Evolutionary conservation across 75 land plant genomes (phyloP).

Genomic region (Ceratopteris richardii): DNA sequence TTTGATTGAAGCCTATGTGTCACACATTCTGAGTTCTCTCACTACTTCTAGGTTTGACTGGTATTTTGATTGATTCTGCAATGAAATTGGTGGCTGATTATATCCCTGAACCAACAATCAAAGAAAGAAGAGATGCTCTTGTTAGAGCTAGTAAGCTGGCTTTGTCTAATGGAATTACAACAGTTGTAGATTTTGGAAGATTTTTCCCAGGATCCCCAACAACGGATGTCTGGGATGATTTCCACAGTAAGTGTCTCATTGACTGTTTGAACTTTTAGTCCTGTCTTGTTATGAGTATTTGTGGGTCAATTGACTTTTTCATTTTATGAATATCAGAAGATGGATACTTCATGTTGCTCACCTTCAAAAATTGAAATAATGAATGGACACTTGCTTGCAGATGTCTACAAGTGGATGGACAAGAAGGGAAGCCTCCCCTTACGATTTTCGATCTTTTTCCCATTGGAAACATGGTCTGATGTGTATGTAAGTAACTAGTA

Average conservation of each 20-base stretch:
- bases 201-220: slow-evolving; percentile 57
- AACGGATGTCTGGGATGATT: slow-evolving; percentile 64
- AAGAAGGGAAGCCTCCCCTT: slow-evolving; percentile 48
- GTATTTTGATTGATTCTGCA: slow-evolving; percentile 78
- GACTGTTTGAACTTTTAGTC: too few relatives aligned
- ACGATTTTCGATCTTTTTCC: slow-evolving; percentile 72
- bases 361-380: too few relatives aligned
- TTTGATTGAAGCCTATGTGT: too few relatives aligned
- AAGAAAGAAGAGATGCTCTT: slow-evolving; percentile 72
- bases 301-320: too few relatives aligned
- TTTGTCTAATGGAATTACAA: slow-evolving; percentile 65
- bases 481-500: slow-evolving; percentile 39
- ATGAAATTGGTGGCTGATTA: slow-evolving; percentile 43
- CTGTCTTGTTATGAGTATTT: too few relatives aligned
- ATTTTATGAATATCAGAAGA: neutral
- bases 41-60: slow-evolving; percentile 72
- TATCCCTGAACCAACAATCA: slow-evolving; percentile 58
- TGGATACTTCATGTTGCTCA: neutral
- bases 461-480: slow-evolving; percentile 78
- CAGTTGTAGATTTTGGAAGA: slow-evolving; percentile 86
- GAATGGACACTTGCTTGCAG: slow-evolving; percentile 28
- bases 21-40: too few relatives aligned
- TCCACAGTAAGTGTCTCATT: slow-evolving; percentile 38
- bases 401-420: slow-evolving; percentile 86
- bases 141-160: slow-evolving; percentile 65